A percentile compares a stretch with the other conserved stretches of the same genome.
Conservation (phyloP, 257 asterid genomes). For the Solanum tarijense region DNA sequence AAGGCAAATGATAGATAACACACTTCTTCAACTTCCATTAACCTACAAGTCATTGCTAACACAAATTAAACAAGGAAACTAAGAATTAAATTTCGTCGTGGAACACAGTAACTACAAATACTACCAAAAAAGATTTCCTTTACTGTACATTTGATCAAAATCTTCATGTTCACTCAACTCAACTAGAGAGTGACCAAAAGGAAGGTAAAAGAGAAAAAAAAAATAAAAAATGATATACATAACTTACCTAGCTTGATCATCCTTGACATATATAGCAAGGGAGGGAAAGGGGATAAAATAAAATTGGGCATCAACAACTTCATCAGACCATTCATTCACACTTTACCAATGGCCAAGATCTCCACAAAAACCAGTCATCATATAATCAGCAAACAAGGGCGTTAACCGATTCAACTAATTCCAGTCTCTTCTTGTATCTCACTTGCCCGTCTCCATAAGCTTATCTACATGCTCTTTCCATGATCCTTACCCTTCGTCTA, state of each 20-base stretch:
- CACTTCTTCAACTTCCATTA: neutral
- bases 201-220: neutral
- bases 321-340: neutral
- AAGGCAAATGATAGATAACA: neutral
- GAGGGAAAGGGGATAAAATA: neutral
- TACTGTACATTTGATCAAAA: constrained; percentile 4
- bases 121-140: neutral
- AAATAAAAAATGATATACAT: neutral
- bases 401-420: neutral
- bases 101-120: neutral
- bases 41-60: neutral
- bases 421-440: neutral
- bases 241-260: neutral
- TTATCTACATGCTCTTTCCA: neutral
- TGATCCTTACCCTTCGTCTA: constrained; percentile 23
- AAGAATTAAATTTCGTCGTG: neutral
- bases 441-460: neutral
- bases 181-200: neutral
- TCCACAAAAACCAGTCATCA: neutral
- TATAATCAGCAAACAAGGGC: neutral
- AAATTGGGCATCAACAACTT: neutral
- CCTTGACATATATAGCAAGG: neutral
- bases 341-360: neutral
- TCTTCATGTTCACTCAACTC: constrained; percentile 1
- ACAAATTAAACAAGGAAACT: neutral